These are phyloP conservation scores for Cylindrotheca closterium DNA, from an alignment of 108 stramenopile genomes.

Conservation along the genomic window DNA sequence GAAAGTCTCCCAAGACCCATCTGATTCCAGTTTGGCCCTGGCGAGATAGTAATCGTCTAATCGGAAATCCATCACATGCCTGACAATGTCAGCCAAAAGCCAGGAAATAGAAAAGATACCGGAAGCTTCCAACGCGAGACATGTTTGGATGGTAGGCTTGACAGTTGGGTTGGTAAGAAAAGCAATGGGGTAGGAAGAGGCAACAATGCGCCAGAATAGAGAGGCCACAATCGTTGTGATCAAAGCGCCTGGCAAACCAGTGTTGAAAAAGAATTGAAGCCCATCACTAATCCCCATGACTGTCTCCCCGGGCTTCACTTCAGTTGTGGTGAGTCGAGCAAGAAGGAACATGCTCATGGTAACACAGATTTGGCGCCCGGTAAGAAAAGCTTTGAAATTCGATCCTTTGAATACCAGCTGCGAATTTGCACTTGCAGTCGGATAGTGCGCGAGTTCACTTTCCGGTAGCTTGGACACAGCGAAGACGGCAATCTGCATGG, in stretches of 20 bases:
- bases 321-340: slow-evolving; percentile 45
- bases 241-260: slow-evolving; percentile 53
- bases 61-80: slow-evolving; percentile 27
- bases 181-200: slow-evolving; percentile 45
- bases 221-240: slow-evolving; percentile 53
- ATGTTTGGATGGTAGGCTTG: slow-evolving; percentile 46
- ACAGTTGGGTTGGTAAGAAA: slow-evolving; percentile 55
- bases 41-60: slow-evolving; percentile 19
- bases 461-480: slow-evolving; percentile 51
- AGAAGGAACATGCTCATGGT: slow-evolving; percentile 55
- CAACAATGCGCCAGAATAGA: slow-evolving; percentile 56
- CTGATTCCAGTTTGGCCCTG: background rate
- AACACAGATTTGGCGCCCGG: slow-evolving; percentile 57
- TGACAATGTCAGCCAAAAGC: slow-evolving; percentile 28
- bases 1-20: too few relatives aligned
- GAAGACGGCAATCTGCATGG: slow-evolving; percentile 65
- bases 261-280: slow-evolving; percentile 54
- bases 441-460: slow-evolving; percentile 21
- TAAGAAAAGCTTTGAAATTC: slow-evolving; percentile 48
- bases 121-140: slow-evolving; percentile 42
- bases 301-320: slow-evolving; percentile 28
- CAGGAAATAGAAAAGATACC: slow-evolving; percentile 56
- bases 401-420: slow-evolving; percentile 32
- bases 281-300: slow-evolving; percentile 48
- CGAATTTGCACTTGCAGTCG: slow-evolving; percentile 28